Conservation (phyloP, 495 filamentous ascomycete genomes). For the Arthonia radiata region DNA sequence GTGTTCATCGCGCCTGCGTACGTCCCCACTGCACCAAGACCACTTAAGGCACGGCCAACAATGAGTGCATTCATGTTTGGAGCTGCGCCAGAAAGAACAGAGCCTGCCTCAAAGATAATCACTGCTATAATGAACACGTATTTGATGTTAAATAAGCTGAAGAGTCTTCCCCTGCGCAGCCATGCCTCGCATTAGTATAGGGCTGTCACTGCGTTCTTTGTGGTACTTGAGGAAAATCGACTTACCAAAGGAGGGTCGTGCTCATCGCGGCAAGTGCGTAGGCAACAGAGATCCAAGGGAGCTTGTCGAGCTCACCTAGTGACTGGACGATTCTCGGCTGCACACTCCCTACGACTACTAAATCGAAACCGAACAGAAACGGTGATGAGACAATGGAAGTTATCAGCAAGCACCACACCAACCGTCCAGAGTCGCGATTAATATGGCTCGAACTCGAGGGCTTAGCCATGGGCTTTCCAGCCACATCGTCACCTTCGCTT, state of each 20-base stretch:
- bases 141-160: constrained; percentile 11
- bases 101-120: constrained; percentile 12
- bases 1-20: constrained; percentile 17
- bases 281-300: constrained; percentile 8
- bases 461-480: too few relatives aligned
- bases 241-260: constrained; percentile 21
- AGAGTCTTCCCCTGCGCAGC: constrained; percentile 4
- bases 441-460: too few relatives aligned
- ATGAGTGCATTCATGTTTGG: constrained; percentile 12
- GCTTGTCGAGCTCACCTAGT: constrained; percentile 4
- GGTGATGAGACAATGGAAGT: too few relatives aligned
- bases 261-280: constrained; percentile 19
- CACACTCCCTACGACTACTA: constrained; percentile 35
- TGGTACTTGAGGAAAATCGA: constrained; percentile 1
- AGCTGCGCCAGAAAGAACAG: constrained; percentile 13
- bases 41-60: constrained; percentile 22
- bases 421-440: too few relatives aligned
- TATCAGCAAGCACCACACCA: too few relatives aligned
- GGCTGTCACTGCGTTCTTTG: neutral
- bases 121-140: constrained; percentile 10
- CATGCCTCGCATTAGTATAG: neutral
- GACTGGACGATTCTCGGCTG: constrained; percentile 16
- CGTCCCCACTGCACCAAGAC: constrained; percentile 18
- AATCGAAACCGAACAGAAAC: constrained; percentile 33
- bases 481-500: too few relatives aligned